Evolutionary conservation across 1,284 basidiomycete genomes (phyloP).

Genomic region (Vanrija sp.): DNA sequence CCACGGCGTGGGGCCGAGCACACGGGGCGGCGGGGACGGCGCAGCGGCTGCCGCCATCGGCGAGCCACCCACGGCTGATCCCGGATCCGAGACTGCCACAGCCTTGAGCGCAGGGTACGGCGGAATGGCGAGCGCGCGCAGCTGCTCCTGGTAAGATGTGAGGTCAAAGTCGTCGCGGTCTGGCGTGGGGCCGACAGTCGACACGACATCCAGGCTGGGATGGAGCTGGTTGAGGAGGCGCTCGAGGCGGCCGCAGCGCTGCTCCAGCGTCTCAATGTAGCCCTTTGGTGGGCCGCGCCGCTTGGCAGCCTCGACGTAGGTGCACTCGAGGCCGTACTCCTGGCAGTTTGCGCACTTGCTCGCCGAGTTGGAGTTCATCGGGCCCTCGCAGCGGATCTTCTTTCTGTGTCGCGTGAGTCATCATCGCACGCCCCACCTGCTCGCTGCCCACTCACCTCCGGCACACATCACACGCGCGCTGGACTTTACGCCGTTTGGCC

Average conservation of each 20-base stretch:
- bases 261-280: slow-evolving; percentile 69
- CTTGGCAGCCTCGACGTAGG: slow-evolving; percentile 69
- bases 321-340: slow-evolving; percentile 68
- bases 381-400: slow-evolving; percentile 50
- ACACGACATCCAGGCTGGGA: slow-evolving; percentile 63
- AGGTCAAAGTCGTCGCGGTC: slow-evolving; percentile 68
- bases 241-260: slow-evolving; percentile 66
- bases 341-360: slow-evolving; percentile 69
- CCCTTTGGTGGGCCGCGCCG: slow-evolving; percentile 82
- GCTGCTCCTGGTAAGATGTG: slow-evolving; percentile 28
- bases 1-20: slow-evolving; percentile 36
- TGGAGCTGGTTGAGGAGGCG: slow-evolving; percentile 62
- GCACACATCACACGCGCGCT: slow-evolving; percentile 49
- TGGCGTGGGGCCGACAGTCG: slow-evolving; percentile 65
- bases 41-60: slow-evolving; percentile 19
- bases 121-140: slow-evolving; percentile 36
- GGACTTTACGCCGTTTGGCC: slow-evolving; percentile 23
- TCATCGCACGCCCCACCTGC: not conserved
- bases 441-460: slow-evolving; percentile 16
- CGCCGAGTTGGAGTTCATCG: slow-evolving; percentile 37
- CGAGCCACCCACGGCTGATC: not conserved
- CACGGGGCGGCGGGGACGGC: slow-evolving; percentile 21
- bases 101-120: slow-evolving; percentile 38
- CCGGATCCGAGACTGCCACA: not conserved
- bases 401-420: slow-evolving; percentile 20